These are phyloP conservation scores for Delphinella strobiligena DNA, from an alignment of 2,329 filamentous ascomycete genomes.

Conservation along the genomic window DNA sequence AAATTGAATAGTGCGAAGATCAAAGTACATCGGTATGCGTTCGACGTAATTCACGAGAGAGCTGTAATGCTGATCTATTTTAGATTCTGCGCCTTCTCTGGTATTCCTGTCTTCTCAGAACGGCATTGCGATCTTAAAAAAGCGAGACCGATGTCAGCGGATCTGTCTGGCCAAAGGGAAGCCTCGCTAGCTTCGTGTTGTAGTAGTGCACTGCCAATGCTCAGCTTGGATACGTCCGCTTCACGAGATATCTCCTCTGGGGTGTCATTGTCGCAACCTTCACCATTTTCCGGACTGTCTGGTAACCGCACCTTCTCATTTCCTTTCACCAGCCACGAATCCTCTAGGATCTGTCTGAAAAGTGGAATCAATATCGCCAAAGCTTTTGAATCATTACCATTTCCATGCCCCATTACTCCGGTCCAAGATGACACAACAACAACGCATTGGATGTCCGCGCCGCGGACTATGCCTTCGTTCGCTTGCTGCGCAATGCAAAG, in stretches of 20 bases:
- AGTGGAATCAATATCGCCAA: constrained; percentile 37
- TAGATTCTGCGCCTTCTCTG: constrained; percentile 41
- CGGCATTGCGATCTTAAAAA: constrained; percentile 39
- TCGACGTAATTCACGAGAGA: too few relatives aligned
- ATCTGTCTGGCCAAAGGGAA: background rate
- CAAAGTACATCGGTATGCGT: constrained; percentile 41
- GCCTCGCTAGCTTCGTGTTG: background rate
- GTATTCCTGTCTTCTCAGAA: constrained; percentile 36
- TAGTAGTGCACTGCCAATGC: background rate
- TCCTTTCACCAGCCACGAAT: constrained; percentile 36
- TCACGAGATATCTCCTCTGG: background rate
- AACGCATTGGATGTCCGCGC: constrained; percentile 6
- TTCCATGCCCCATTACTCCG: constrained; percentile 25
- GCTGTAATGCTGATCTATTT: too few relatives aligned
- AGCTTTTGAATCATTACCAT: constrained; percentile 35
- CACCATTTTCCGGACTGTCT: background rate
- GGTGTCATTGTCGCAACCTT: background rate
- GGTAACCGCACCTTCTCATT: constrained; percentile 12
- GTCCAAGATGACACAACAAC: background rate
- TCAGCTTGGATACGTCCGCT: background rate
- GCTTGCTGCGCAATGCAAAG: constrained; percentile 36
- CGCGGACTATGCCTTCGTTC: constrained; percentile 35
- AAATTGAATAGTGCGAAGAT: constrained; percentile 42
- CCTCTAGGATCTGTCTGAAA: constrained; percentile 38
- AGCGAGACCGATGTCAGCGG: constrained; percentile 12